Conservation (phyloP, 139 green algal species). For the Coccomyxa sp. region DNA sequence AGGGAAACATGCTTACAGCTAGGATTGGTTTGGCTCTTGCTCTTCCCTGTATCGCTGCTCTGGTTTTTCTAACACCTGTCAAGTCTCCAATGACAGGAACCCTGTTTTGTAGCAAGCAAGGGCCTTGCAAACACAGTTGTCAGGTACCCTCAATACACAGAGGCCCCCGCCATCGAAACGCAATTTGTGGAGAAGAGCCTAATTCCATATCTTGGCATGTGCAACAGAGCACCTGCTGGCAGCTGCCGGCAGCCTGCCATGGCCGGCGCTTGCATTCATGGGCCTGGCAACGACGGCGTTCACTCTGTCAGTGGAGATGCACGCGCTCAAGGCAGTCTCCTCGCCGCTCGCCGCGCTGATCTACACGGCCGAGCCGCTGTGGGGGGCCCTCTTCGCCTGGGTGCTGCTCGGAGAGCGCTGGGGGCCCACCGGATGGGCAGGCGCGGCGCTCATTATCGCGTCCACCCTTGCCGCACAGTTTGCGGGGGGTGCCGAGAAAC, state of each 20-base stretch:
- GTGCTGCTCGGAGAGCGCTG: slow-evolving; percentile 51
- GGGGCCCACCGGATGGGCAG: slow-evolving; percentile 38
- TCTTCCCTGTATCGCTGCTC: no score
- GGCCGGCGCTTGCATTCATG: slow-evolving; percentile 39
- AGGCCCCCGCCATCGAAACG: no score
- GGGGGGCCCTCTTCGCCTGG: slow-evolving; percentile 51
- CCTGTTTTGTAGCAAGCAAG: no score
- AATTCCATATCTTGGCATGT: no score
- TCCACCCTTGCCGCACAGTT: slow-evolving; percentile 18
- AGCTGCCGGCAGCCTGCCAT: slow-evolving; percentile 10
- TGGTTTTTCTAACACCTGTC: no score
- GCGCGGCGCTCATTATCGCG: slow-evolving; percentile 39
- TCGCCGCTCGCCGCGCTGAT: slow-evolving; percentile 52
- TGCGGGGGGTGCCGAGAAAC: not conserved
- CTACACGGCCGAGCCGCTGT: slow-evolving; percentile 63
- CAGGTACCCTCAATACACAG: no score
- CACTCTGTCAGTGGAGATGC: slow-evolving; percentile 18
- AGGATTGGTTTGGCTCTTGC: no score
- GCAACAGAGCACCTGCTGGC: not conserved
- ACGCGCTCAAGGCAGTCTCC: slow-evolving; percentile 12
- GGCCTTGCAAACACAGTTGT: no score
- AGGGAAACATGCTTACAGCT: no score
- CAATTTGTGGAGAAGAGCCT: no score
- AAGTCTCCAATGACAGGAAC: no score
- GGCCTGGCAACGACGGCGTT: slow-evolving; percentile 50